phyloP scores from a whole-genome alignment of 805 yeast species.

The Candida pini region DNA sequence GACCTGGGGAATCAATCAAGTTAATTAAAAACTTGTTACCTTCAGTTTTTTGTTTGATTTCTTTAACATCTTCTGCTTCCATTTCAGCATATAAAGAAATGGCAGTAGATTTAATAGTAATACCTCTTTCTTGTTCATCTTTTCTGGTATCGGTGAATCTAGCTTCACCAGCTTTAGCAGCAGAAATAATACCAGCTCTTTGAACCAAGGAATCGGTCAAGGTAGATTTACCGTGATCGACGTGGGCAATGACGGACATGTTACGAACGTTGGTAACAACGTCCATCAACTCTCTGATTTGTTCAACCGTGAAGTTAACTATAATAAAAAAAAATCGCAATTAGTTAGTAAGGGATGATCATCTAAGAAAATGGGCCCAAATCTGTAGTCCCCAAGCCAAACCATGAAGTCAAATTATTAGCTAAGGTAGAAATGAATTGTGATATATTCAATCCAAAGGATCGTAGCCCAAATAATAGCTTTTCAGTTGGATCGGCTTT shows the following conservation, averaged over 20 bases:
- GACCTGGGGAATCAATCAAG: slow-evolving; percentile 99
- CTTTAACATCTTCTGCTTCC: slow-evolving; percentile 78
- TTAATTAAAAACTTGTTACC: slow-evolving; percentile 95
- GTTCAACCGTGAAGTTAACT: slow-evolving; percentile 67
- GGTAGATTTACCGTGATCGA: slow-evolving; percentile 99
- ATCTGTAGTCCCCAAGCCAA: too few relatives aligned
- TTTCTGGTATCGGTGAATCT: slow-evolving; percentile 99
- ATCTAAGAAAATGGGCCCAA: too few relatives aligned
- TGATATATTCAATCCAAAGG: too few relatives aligned
- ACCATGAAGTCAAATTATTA: background rate
- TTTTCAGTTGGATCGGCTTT: too few relatives aligned
- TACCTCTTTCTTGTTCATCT: slow-evolving; percentile 99
- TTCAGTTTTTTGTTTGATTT: slow-evolving; percentile 84
- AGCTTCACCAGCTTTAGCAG: slow-evolving; percentile 99
- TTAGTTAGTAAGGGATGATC: slow-evolving; percentile 1
- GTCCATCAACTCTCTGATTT: slow-evolving; percentile 99
- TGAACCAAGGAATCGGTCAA: slow-evolving; percentile 98
- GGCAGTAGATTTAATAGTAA: slow-evolving; percentile 98
- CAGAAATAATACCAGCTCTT: slow-evolving; percentile 99
- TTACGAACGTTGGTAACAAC: slow-evolving; percentile 99
- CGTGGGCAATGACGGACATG: slow-evolving; percentile 99
- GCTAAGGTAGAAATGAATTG: too few relatives aligned
- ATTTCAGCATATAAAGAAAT: slow-evolving; percentile 91
- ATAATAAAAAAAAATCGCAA: background rate
- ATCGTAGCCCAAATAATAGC: too few relatives aligned